Evolutionary conservation across 75 land plant genomes (phyloP), one percentile per base, ranked within the genome.

Genomic region (Cryptomeria japonica): DNA sequence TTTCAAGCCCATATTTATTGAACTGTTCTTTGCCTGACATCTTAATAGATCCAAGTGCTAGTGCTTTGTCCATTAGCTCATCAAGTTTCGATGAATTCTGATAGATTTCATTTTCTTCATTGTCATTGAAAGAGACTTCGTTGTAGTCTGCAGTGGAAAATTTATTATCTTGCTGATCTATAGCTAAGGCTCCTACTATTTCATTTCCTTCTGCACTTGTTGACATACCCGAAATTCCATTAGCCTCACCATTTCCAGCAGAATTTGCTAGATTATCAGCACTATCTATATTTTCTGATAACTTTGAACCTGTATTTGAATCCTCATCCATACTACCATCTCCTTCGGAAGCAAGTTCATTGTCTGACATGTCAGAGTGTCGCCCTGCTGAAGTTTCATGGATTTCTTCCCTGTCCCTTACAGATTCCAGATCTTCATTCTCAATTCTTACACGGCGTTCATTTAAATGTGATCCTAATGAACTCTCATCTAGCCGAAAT

Each of bases 401-500:
- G 87, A 85, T 55, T 41, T 86, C 90, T 53, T 39, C 84, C 32
- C 88, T 88, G 46, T 91, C 94, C 82, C 41, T 76, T 18, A 88
- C 92, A 56, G 83, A 58, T 53, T 85, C 80, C 4, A 83, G 44
- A 31, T 78, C 93, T 88, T 95, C 99, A 82, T 93, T 95, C 80
- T 98, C 99, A 58, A 95, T 94, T 86, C 95, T 89, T 6, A 95
- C 94, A 84, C 97, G 92, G 85, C 99, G 94, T 90, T 98, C 99
- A 94, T 98, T 96, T 61, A 95, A 56, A 91, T 98, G 99, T 38
- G 95, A 94, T 56, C 93, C 98, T 84, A 98, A 92, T 46, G 95
- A 97, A 88, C 97, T 96, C 83, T 98, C 99, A 88, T 98, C 99
- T 88, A 98, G 89, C 83, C 99, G 94, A 88, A 98, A 98, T 14